These are phyloP conservation scores for Kappamyces sp. DNA, from an alignment of 192 early-diverging fungal genomes.

Conservation along the genomic window DNA sequence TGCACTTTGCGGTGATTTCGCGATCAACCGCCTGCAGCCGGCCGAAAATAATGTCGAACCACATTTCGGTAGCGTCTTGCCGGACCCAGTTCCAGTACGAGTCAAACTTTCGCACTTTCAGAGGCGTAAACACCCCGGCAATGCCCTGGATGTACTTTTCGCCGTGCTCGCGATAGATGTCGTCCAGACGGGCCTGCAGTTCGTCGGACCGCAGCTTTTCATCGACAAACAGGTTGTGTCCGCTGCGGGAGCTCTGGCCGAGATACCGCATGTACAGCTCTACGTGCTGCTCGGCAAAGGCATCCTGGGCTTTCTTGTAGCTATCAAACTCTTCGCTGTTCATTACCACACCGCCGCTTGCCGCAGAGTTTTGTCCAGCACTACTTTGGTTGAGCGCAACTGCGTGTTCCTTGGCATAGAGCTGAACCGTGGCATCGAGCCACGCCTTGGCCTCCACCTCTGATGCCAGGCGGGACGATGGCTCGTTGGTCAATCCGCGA, in stretches of 20 bases:
- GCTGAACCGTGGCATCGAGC: slow-evolving; percentile 65
- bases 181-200: slow-evolving; percentile 78
- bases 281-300: slow-evolving; percentile 68
- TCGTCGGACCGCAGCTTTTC: slow-evolving; percentile 56
- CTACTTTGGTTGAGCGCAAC: slow-evolving; percentile 43
- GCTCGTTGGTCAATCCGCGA: slow-evolving; percentile 76
- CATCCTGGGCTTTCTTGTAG: slow-evolving; percentile 64
- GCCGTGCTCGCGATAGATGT: slow-evolving; percentile 89
- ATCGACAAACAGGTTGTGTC: slow-evolving; percentile 36
- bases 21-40: slow-evolving; percentile 80
- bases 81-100: slow-evolving; percentile 98
- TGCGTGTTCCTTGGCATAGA: slow-evolving; percentile 65
- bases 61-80: slow-evolving; percentile 78
- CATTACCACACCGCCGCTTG: slow-evolving; percentile 53
- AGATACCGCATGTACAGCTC: slow-evolving; percentile 76
- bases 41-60: slow-evolving; percentile 91
- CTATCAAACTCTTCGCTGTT: slow-evolving; percentile 83
- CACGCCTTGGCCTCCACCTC: slow-evolving; percentile 73
- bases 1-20: slow-evolving; percentile 83
- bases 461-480: slow-evolving; percentile 63
- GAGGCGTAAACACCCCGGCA: slow-evolving; percentile 71
- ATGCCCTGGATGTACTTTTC: slow-evolving; percentile 86
- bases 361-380: slow-evolving; percentile 15
- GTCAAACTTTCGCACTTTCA: slow-evolving; percentile 86
- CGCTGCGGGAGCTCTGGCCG: slow-evolving; percentile 69